Conservation (phyloP, 2,329 filamentous ascomycete genomes). For the Coniella lustricola region DNA sequence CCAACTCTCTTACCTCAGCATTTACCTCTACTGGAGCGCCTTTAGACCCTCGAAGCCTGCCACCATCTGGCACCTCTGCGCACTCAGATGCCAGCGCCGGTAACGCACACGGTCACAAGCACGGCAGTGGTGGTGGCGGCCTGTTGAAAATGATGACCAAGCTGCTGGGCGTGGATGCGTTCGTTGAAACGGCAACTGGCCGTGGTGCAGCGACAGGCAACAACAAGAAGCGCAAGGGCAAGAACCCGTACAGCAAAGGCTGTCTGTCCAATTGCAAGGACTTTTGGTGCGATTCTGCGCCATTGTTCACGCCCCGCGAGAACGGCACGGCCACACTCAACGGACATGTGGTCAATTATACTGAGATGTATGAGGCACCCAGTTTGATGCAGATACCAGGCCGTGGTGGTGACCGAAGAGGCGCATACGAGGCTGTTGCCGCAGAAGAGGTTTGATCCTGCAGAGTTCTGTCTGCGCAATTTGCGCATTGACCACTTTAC, state of each 20-base stretch:
- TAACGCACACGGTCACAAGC: slow-evolving; percentile 30
- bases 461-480: background rate
- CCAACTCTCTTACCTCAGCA: slow-evolving; percentile 56
- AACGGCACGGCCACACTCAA: slow-evolving; percentile 70
- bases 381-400: slow-evolving; percentile 51
- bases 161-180: slow-evolving; percentile 84
- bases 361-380: slow-evolving; percentile 81
- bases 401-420: slow-evolving; percentile 33
- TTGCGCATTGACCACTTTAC: background rate
- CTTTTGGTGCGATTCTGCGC: slow-evolving; percentile 89
- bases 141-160: slow-evolving; percentile 75
- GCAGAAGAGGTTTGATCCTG: slow-evolving; percentile 44
- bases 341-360: slow-evolving; percentile 78
- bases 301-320: slow-evolving; percentile 68
- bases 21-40: slow-evolving; percentile 73
- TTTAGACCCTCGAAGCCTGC: slow-evolving; percentile 49
- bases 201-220: slow-evolving; percentile 58
- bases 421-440: slow-evolving; percentile 58
- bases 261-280: slow-evolving; percentile 86
- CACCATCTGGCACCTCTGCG: slow-evolving; percentile 46
- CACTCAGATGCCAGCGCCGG: slow-evolving; percentile 35
- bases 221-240: slow-evolving; percentile 48
- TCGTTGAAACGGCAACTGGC: slow-evolving; percentile 86
- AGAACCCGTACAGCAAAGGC: slow-evolving; percentile 81
- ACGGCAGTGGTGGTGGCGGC: slow-evolving; percentile 40